These are phyloP conservation scores for Puya raimondii DNA, from an alignment of 176 grass and related monocot species.

Conservation along the genomic window DNA sequence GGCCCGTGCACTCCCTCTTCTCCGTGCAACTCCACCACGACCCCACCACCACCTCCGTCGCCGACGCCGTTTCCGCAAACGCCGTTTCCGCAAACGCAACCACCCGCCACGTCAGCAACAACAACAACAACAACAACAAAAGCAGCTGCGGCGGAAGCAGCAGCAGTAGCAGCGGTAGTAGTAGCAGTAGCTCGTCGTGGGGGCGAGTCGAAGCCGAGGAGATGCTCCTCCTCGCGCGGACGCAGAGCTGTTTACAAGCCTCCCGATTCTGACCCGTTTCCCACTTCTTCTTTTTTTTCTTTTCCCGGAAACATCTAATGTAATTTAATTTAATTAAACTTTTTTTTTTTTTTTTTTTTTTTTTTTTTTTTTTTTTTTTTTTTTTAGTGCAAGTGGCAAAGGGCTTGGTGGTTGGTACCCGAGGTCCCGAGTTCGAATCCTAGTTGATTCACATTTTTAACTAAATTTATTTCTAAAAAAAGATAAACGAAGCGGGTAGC, in stretches of 20 bases:
- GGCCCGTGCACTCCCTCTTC: slow-evolving; percentile 76
- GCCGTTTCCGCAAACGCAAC: neutral
- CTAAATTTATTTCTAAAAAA: too few species aligned
- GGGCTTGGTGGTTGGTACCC: too few species aligned
- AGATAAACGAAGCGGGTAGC: too few species aligned
- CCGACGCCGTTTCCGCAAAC: too few species aligned
- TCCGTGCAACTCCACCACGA: slow-evolving; percentile 18
- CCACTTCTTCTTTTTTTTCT: too few species aligned
- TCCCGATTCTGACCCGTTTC: slow-evolving; percentile 39
- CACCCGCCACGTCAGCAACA: too few species aligned
- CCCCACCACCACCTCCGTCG: neutral
- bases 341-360: too few species aligned
- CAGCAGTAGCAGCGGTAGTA: neutral
- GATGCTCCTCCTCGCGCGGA: slow-evolving; percentile 26
- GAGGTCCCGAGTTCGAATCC: too few species aligned
- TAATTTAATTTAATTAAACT: slow-evolving; percentile 5
- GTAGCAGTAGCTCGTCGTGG: slow-evolving; percentile 5
- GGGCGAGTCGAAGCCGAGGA: slow-evolving; percentile 42
- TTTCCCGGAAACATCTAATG: too few species aligned
- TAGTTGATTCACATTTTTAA: too few species aligned
- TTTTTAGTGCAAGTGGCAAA: too few species aligned
- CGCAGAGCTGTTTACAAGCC: slow-evolving; percentile 34
- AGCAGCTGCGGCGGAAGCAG: neutral
- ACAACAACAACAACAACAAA: neutral
- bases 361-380: too few species aligned